Conservation (phyloP, 768 basidiomycete species). For the Auricularia sp. region DNA sequence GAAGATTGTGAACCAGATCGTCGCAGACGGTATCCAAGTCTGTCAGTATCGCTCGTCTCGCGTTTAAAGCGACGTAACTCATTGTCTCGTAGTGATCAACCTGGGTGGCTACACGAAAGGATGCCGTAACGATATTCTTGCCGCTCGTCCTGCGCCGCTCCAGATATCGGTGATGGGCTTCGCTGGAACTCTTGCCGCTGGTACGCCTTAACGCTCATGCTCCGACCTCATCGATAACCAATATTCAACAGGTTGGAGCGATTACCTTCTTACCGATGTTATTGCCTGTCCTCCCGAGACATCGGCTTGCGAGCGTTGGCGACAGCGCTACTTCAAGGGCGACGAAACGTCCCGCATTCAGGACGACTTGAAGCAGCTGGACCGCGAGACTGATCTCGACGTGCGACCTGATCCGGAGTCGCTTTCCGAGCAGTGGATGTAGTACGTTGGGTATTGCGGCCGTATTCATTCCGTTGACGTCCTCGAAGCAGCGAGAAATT, state of each 20-base stretch:
- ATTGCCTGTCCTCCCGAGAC: conserved; percentile 33
- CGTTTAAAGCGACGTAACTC: background rate
- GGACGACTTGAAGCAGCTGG: conserved; percentile 19
- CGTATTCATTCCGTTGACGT: background rate
- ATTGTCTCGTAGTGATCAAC: conserved; percentile 27
- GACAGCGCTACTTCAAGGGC: conserved; percentile 5
- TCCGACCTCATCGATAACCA: background rate
- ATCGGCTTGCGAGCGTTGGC: conserved; percentile 24
- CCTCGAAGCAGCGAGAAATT: conserved; percentile 31
- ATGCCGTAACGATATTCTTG: conserved; percentile 41
- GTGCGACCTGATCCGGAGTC: conserved; percentile 34
- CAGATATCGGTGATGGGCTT: conserved; percentile 43
- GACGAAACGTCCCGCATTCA: conserved; percentile 4
- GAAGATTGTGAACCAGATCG: conserved; percentile 29
- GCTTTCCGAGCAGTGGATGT: conserved; percentile 29
- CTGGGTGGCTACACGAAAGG: conserved; percentile 44
- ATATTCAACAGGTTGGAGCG: conserved; percentile 31
- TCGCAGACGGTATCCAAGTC: conserved; percentile 35
- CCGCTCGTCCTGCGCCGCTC: conserved; percentile 36
- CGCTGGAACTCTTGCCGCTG: conserved; percentile 36
- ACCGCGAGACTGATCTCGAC: conserved; percentile 20
- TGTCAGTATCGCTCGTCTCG: conserved; percentile 19
- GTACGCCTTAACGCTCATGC: conserved; percentile 12
- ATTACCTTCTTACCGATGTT: conserved; percentile 36
- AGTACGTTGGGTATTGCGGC: conserved; percentile 22